Conservation (phyloP, 1,139 yeast genomes). For the Pichia sp. region DNA sequence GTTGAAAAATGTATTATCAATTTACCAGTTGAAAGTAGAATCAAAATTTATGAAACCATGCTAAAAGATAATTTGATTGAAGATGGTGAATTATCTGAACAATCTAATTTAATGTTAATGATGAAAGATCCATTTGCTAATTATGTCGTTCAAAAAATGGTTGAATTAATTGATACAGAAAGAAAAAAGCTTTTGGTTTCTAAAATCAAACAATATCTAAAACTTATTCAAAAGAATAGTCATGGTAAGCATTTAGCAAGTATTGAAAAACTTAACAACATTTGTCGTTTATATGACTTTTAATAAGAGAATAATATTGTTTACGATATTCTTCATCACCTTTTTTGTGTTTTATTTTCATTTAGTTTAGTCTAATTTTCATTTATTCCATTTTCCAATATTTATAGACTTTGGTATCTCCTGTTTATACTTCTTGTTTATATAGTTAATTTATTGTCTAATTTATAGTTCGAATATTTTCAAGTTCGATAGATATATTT, state of each 20-base stretch:
- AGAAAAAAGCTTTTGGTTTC: constrained; percentile 58
- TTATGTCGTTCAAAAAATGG: constrained; percentile 90
- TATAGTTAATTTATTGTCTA: too few relatives aligned
- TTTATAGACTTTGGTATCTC: too few relatives aligned
- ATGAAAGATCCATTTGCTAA: constrained; percentile 98
- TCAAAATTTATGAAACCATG: constrained; percentile 55
- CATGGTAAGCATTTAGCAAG: constrained; percentile 84
- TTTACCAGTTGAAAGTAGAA: constrained; percentile 60
- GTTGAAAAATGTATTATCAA: constrained; percentile 86
- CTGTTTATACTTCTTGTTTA: background rate
- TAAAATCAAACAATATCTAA: constrained; percentile 56
- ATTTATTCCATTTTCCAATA: too few relatives aligned
- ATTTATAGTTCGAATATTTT: too few relatives aligned
- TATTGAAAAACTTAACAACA: constrained; percentile 68
- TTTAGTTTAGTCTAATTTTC: too few relatives aligned
- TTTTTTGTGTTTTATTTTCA: background rate
- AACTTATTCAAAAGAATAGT: constrained; percentile 49
- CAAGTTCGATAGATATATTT: too few relatives aligned
- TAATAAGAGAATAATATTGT: background rate
- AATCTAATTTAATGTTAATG: constrained; percentile 70
- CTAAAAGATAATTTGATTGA: constrained; percentile 44
- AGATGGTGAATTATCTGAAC: constrained; percentile 46
- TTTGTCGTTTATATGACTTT: constrained; percentile 28
- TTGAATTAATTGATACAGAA: constrained; percentile 68
- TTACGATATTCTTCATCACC: background rate